phyloP scores from a whole-genome alignment of 768 basidiomycete species.

The Mycena albidolilacea region DNA sequence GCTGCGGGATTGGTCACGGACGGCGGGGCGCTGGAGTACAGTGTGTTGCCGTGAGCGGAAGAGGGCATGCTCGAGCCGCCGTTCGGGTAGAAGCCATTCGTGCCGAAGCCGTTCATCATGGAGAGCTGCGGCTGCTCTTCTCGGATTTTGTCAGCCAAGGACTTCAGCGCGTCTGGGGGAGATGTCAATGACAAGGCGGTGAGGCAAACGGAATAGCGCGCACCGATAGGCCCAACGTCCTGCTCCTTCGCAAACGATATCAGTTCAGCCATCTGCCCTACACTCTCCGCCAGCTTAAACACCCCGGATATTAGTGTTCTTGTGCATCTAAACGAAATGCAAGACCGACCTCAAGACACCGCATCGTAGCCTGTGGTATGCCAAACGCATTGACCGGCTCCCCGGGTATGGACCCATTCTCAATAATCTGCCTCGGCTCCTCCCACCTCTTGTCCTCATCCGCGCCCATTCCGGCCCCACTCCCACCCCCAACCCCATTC shows the following conservation, averaged over 20 bases:
- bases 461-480: constrained; percentile 42
- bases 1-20: constrained; percentile 62
- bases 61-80: constrained; percentile 33
- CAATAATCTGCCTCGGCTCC: constrained; percentile 74
- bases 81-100: constrained; percentile 41
- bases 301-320: constrained; percentile 30
- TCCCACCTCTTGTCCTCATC: constrained; percentile 78
- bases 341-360: constrained; percentile 81
- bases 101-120: constrained; percentile 41
- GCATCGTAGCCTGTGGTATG: constrained; percentile 91
- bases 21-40: constrained; percentile 66
- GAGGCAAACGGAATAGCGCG: constrained; percentile 47
- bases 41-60: constrained; percentile 55
- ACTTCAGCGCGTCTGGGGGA: constrained; percentile 57
- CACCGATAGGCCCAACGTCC: constrained; percentile 76
- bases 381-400: constrained; percentile 93
- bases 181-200: constrained; percentile 15
- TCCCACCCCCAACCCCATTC: not conserved
- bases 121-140: constrained; percentile 49
- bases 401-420: constrained; percentile 77
- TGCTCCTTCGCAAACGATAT: constrained; percentile 74
- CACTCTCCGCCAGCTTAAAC: constrained; percentile 82
- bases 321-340: constrained; percentile 11
- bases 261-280: constrained; percentile 84
- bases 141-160: constrained; percentile 57